Percentiles rank a stretch among this genome's conserved stretches.
Evolutionary conservation across 2,329 filamentous ascomycete genomes (phyloP).

Genomic region (Ceratocystis albifundus): DNA sequence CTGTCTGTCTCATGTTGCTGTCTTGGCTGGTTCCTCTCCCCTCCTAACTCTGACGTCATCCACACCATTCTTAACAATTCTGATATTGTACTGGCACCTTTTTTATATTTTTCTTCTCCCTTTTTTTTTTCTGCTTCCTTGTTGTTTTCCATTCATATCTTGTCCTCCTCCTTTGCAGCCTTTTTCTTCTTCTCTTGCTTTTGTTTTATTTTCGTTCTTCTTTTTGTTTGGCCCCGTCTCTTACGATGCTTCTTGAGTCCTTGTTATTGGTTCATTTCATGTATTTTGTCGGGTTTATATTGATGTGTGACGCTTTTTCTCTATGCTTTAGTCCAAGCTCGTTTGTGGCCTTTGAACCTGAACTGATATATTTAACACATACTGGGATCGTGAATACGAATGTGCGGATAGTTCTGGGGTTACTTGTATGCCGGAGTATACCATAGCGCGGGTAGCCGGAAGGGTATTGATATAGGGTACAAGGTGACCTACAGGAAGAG

Average conservation of each 20-base stretch:
- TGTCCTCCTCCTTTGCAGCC: constrained; percentile 25
- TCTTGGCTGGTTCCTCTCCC: constrained; percentile 26
- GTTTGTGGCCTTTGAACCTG: no score
- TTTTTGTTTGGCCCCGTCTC: no score
- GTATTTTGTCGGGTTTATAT: constrained; percentile 2
- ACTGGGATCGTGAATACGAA: no score
- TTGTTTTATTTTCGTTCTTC: constrained; percentile 27
- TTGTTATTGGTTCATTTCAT: constrained; percentile 22
- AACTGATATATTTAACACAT: no score
- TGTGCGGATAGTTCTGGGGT: no score
- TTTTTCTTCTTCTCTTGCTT: constrained; percentile 28
- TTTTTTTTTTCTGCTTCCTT: constrained; percentile 30
- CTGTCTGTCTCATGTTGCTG: constrained; percentile 24
- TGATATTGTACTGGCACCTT: constrained; percentile 26
- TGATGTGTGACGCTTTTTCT: constrained; percentile 4
- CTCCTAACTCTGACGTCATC: not conserved
- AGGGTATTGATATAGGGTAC: no score
- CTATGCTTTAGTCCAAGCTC: not conserved
- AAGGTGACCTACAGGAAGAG: no score
- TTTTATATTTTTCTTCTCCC: constrained; percentile 28
- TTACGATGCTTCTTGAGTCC: constrained; percentile 12
- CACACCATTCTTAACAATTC: constrained; percentile 8
- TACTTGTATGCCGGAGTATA: no score
- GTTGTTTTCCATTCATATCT: constrained; percentile 24
- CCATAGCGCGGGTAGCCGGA: no score